A percentile compares a stretch with the other conserved stretches of the same genome.
Conservation (phyloP, 257 asterid species). For the Rhazya stricta region DNA sequence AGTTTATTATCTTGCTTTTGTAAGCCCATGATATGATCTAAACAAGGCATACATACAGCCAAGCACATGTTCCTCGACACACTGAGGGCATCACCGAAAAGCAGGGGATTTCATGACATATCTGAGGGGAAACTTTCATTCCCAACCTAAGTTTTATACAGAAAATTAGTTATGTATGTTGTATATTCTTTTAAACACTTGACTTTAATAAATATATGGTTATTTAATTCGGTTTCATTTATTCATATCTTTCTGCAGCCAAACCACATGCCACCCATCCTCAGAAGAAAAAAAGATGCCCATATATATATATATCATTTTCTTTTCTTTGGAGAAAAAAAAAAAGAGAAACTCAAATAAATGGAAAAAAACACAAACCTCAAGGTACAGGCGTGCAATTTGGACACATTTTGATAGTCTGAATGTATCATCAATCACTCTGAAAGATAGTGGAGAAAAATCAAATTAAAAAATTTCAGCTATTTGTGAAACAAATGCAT, state of each 20-base stretch:
- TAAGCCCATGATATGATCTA: no score
- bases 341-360: background rate
- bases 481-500: background rate
- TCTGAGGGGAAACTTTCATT: background rate
- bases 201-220: background rate
- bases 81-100: no score
- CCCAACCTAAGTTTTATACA: background rate
- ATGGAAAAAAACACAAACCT: conserved; percentile 45
- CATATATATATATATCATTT: background rate
- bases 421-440: conserved; percentile 88
- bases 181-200: background rate
- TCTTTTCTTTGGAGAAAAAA: no score
- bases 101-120: no score
- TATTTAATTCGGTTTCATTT: background rate
- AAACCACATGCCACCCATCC: no score
- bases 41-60: no score
- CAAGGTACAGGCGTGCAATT: conserved; percentile 93
- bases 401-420: conserved; percentile 90
- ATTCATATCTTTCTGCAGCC: background rate
- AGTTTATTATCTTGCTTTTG: no score
- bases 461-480: conserved; percentile 4
- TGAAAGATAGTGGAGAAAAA: conserved; percentile 28
- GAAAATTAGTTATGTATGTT: background rate
- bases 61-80: no score
- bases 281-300: background rate